These are phyloP conservation scores for Stagonosporopsis rhizophila DNA, from an alignment of 2,329 filamentous ascomycete species.

Conservation along the genomic window DNA sequence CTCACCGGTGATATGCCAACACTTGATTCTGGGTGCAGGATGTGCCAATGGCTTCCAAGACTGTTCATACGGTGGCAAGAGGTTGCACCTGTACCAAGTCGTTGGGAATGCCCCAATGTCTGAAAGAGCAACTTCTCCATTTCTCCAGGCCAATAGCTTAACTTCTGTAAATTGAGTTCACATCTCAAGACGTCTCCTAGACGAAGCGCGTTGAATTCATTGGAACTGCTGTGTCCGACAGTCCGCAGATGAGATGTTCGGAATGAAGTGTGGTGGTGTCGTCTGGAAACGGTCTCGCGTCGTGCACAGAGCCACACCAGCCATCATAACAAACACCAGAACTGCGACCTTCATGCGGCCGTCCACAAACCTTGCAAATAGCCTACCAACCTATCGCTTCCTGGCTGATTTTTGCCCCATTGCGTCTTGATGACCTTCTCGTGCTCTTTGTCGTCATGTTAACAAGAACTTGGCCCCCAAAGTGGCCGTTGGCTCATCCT, in stretches of 20 bases:
- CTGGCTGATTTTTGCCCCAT: conserved; percentile 31
- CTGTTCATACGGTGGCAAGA: conserved; percentile 44
- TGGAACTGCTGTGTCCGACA: conserved; percentile 5
- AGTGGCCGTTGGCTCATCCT: conserved; percentile 20
- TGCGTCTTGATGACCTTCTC: conserved; percentile 24
- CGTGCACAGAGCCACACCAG: conserved; percentile 41
- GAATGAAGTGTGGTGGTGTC: conserved; percentile 39
- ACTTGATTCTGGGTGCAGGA: conserved; percentile 32
- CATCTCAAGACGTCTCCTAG: conserved; percentile 15
- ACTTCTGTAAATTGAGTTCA: conserved; percentile 35
- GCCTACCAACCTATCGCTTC: conserved; percentile 39
- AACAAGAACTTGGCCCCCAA: conserved; percentile 30
- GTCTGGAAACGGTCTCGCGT: conserved; percentile 38
- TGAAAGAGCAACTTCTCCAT: conserved; percentile 34
- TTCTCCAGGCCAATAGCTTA: conserved; percentile 42
- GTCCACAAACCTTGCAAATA: conserved; percentile 40
- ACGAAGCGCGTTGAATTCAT: conserved; percentile 8
- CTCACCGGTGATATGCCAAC: conserved; percentile 45
- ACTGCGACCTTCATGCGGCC: conserved; percentile 41
- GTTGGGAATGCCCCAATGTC: conserved; percentile 36
- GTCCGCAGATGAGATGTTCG: conserved; percentile 9
- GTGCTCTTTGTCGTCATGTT: conserved; percentile 27
- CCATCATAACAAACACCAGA: conserved; percentile 45
- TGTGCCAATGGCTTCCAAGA: conserved; percentile 25
- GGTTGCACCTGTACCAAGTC: conserved; percentile 28